Evolutionary conservation across 805 yeast genomes (phyloP), one percentile per base, ranked within the genome.

Genomic region (Spathaspora girioi): DNA sequence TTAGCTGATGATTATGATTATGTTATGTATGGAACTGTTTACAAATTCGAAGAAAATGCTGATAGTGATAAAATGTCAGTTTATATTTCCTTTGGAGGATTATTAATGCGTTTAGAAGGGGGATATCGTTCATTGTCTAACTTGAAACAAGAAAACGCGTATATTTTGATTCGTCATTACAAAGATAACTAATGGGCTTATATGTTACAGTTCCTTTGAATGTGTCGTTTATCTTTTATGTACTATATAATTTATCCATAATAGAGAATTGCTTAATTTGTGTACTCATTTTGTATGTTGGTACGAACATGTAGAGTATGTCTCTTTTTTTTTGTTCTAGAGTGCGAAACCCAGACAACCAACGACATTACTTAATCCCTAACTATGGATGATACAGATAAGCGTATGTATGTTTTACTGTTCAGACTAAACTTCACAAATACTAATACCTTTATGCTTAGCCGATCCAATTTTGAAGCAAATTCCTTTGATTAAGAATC

Each of bases 1-100:
- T 78, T 93, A 62, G 97, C 97, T 58, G 97, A 93, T 67, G 98
- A 94, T 65, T 93, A 91, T 74, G 98, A 93, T 69, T 94, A 94
- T 63, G 98, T 94, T 58, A 93, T 94, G 98, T 84, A 92, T 67
- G 99, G 99, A 50, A 91, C 97, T 6, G 96, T 94, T 45, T 94
- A 94, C 77, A 92, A 93, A 69, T 94, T 94, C 65, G 97, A 93
- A 68, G 99, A 94, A 72, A 82, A 86, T 55, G 65, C 68, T 40
- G 76, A 78, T 43, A 81, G 81, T 57, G 89, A 84, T 63, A 76
- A 75, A 57, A 87, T 90, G 70, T 85, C 96, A 18, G 97, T 93
- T 20, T 94, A 90, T 66, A 89, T 90, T 52, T 93, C 98, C 2
- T 94, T 92, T 68, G 99, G 99, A 51, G 99, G 99, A 4, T 79